phyloP scores from a whole-genome alignment of 2,329 filamentous ascomycete species.

The Fusarium compactum region DNA sequence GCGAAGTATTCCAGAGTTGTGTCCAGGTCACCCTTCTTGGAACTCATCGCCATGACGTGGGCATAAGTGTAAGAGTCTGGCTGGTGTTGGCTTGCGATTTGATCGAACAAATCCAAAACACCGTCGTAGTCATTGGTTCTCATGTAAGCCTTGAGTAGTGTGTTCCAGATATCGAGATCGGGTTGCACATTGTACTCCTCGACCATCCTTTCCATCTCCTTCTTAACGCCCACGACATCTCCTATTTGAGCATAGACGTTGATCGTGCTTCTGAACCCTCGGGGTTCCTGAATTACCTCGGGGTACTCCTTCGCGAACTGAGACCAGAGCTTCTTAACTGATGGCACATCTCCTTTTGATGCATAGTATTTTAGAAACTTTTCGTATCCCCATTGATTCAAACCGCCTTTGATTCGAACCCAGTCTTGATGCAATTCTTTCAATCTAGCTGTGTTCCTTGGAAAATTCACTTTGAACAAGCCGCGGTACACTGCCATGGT shows the following conservation, averaged over 20 bases:
- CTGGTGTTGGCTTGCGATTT: constrained; percentile 62
- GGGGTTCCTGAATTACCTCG: constrained; percentile 50
- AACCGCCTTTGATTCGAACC: constrained; percentile 54
- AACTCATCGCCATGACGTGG: constrained; percentile 79
- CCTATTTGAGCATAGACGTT: constrained; percentile 78
- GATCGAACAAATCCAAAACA: constrained; percentile 72
- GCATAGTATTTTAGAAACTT: constrained; percentile 65
- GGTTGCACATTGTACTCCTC: constrained; percentile 67
- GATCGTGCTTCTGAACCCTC: constrained; percentile 69
- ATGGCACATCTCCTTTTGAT: constrained; percentile 59
- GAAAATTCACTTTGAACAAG: constrained; percentile 59
- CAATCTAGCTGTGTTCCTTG: constrained; percentile 56
- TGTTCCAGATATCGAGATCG: constrained; percentile 77
- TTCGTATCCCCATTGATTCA: constrained; percentile 61
- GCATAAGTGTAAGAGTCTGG: constrained; percentile 76
- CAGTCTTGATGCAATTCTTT: constrained; percentile 64
- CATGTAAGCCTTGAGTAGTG: constrained; percentile 77
- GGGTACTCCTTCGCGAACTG: constrained; percentile 56
- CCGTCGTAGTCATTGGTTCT: constrained; percentile 75
- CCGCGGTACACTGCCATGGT: constrained; percentile 56
- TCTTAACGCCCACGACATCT: constrained; percentile 69
- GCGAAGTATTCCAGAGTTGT: constrained; percentile 74
- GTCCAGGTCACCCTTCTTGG: constrained; percentile 78
- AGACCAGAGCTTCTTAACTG: constrained; percentile 60
- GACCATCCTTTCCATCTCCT: constrained; percentile 72